phyloP scores from a whole-genome alignment of 352 stramenopile species.

The Globisporangium cystogenes region DNA sequence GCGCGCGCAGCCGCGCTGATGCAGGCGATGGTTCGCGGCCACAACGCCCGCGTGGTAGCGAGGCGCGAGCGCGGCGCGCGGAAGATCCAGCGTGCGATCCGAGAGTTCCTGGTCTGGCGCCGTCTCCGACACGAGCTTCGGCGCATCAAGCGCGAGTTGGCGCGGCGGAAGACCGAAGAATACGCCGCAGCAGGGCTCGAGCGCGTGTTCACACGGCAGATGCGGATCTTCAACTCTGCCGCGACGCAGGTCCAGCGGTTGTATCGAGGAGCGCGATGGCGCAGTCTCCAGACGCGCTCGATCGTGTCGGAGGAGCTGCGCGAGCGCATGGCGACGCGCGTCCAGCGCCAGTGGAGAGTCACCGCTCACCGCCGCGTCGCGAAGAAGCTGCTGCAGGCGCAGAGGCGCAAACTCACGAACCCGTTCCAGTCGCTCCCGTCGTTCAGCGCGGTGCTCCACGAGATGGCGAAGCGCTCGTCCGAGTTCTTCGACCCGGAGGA shows the following conservation, averaged over 20 bases:
- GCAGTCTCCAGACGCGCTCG: conserved; percentile 21
- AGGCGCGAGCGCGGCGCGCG: conserved; percentile 33
- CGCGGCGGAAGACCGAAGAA: conserved; percentile 11
- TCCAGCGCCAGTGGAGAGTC: conserved; percentile 59
- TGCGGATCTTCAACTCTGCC: conserved; percentile 30
- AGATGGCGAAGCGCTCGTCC: conserved; percentile 19
- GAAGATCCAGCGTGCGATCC: conserved; percentile 35
- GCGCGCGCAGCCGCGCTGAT: conserved; percentile 36
- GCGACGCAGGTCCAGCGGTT: conserved; percentile 58
- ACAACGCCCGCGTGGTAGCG: conserved; percentile 30
- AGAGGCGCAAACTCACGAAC: conserved; percentile 48
- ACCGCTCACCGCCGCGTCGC: conserved; percentile 45
- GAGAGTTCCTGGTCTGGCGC: conserved; percentile 31
- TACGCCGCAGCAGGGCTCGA: conserved; percentile 23
- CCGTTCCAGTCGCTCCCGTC: conserved; percentile 27
- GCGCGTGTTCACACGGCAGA: conserved; percentile 19
- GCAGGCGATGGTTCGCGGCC: conserved; percentile 45
- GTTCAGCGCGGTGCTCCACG: conserved; percentile 28
- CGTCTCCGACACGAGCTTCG: conserved; percentile 31
- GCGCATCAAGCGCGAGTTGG: conserved; percentile 24
- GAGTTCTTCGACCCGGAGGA: conserved; percentile 50
- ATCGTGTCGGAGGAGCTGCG: conserved; percentile 36
- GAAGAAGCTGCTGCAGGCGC: conserved; percentile 34
- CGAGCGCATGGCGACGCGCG: conserved; percentile 43
- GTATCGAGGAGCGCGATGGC: conserved; percentile 32